Conservation (phyloP, 768 basidiomycete species). For the Suillus discolor region DNA sequence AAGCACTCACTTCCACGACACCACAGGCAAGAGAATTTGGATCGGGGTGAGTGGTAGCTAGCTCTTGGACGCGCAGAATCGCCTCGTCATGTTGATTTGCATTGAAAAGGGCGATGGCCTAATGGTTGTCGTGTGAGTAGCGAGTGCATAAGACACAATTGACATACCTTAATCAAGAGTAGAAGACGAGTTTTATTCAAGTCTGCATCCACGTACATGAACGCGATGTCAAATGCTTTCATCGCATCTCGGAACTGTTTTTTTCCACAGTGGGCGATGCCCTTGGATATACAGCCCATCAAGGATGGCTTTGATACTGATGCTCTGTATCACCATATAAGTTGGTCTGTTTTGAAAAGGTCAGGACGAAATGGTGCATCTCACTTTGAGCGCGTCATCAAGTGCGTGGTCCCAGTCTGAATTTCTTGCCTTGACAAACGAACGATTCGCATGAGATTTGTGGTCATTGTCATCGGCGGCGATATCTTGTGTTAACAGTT, state of each 20-base stretch:
- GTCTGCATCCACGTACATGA: background rate
- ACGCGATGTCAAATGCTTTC: background rate
- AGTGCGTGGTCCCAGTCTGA: background rate
- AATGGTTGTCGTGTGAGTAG: background rate
- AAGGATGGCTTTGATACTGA: background rate
- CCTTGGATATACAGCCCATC: background rate
- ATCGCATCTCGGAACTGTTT: background rate
- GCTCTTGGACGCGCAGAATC: background rate
- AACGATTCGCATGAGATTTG: background rate
- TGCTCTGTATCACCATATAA: background rate
- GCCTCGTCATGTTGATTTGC: background rate
- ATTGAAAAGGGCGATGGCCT: background rate
- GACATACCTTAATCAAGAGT: background rate
- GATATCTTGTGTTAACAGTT: background rate
- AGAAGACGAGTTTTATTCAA: background rate
- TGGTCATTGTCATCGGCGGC: background rate
- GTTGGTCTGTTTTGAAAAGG: background rate
- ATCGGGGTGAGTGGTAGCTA: background rate
- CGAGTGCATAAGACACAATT: background rate
- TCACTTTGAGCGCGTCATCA: background rate
- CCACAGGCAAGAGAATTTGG: background rate
- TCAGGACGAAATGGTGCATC: background rate
- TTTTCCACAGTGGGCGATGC: background rate
- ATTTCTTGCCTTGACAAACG: background rate
- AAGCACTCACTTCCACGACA: background rate